These are phyloP conservation scores for Oxytropis ochrocephala DNA, from an alignment of 306 rosid genomes.

Conservation along the genomic window DNA sequence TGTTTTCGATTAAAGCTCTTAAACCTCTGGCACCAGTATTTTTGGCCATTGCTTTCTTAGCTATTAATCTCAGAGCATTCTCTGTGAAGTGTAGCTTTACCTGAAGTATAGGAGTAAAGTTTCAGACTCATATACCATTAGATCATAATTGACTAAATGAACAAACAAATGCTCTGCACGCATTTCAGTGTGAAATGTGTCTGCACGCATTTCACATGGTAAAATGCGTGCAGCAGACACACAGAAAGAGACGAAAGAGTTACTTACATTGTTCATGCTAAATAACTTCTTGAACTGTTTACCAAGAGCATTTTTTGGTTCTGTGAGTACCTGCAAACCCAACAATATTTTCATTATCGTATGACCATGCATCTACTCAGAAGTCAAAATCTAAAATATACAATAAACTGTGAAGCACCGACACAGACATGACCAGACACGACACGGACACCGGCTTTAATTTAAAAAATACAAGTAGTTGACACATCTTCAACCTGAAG, in stretches of 20 bases:
- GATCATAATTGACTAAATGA: neutral
- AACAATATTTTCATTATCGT: constrained; percentile 11
- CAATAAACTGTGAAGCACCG: too few species aligned
- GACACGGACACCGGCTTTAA: too few species aligned
- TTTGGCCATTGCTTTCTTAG: constrained; percentile 83
- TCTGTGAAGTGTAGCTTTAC: constrained; percentile 77
- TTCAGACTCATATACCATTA: constrained; percentile 9
- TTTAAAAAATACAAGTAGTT: too few species aligned
- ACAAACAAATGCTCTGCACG: too few species aligned
- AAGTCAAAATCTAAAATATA: neutral
- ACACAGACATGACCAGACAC: too few species aligned
- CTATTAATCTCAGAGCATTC: constrained; percentile 65
- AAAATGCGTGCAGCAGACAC: neutral
- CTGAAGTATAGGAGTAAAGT: constrained; percentile 30
- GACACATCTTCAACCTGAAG: too few species aligned
- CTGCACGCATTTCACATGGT: too few species aligned
- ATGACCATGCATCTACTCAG: neutral
- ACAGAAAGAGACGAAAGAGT: neutral
- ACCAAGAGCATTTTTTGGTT: constrained; percentile 93
- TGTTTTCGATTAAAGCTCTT: constrained; percentile 75
- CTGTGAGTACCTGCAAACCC: constrained; percentile 69
- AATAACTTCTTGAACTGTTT: constrained; percentile 91
- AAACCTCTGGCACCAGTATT: constrained; percentile 97
- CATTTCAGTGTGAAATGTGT: too few species aligned
- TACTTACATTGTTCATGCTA: constrained; percentile 81